Conservation (phyloP, 1,284 basidiomycete species). For the Inonotus obliquus region DNA sequence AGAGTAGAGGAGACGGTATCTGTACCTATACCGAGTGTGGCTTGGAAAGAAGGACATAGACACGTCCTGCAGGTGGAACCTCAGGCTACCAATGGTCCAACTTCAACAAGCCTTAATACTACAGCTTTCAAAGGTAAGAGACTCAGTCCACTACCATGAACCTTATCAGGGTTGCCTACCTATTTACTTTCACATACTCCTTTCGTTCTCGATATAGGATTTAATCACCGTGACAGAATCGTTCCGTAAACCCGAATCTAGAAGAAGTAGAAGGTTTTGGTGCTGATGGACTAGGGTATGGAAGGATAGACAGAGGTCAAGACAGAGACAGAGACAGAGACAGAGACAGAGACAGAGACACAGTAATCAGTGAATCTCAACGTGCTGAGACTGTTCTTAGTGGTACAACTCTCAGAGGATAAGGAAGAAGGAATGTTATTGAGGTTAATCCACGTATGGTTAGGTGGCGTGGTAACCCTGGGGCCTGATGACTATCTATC, state of each 20-base stretch:
- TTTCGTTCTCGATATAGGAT: no score
- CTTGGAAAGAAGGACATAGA: background rate
- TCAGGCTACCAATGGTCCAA: background rate
- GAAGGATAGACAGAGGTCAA: background rate
- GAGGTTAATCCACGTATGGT: no score
- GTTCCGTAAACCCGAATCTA: no score
- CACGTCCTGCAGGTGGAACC: no score
- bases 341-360: no score
- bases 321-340: no score
- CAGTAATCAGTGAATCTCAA: background rate
- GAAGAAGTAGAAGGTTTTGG: no score
- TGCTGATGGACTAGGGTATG: background rate
- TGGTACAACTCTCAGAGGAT: constrained; percentile 2
- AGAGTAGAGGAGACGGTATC: background rate
- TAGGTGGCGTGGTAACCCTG: no score
- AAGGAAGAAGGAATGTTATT: no score
- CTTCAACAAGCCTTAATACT: background rate
- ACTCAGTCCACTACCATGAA: background rate
- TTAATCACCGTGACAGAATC: no score
- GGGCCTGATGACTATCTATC: no score
- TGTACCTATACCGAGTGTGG: background rate
- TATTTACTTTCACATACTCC: no score
- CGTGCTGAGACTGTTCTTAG: background rate
- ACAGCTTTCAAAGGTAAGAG: background rate
- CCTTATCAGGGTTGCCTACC: background rate